These are phyloP conservation scores for Heliamphora exappendiculata DNA, from an alignment of 148 eudicot species.

Conservation along the genomic window DNA sequence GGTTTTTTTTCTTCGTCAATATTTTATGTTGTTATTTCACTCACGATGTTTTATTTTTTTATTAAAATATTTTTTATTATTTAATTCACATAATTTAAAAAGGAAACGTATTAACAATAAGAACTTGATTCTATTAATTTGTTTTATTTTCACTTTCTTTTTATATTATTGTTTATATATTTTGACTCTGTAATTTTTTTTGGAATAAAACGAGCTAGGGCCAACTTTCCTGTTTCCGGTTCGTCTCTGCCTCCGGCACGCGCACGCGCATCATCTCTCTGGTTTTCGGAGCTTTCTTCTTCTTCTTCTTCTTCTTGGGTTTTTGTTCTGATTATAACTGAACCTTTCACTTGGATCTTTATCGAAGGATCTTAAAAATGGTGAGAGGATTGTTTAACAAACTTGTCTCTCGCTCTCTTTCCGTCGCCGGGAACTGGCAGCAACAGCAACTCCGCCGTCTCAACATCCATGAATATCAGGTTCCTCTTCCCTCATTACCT, in stretches of 20 bases:
- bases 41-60: too few relatives aligned
- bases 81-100: too few relatives aligned
- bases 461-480: constrained; percentile 98
- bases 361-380: constrained; percentile 30
- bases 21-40: too few relatives aligned
- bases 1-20: too few relatives aligned
- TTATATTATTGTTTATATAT: too few relatives aligned
- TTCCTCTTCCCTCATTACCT: constrained; percentile 3
- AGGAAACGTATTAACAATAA: too few relatives aligned
- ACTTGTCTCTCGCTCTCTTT: constrained; percentile 49
- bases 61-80: too few relatives aligned
- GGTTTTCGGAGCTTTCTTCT: not conserved
- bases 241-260: not conserved
- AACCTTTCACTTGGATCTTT: not conserved
- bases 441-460: constrained; percentile 96
- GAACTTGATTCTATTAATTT: too few relatives aligned
- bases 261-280: not conserved
- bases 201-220: not conserved
- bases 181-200: too few relatives aligned
- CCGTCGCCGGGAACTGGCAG: constrained; percentile 85
- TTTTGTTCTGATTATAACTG: not conserved
- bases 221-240: not conserved
- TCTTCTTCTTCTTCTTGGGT: not conserved
- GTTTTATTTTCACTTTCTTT: too few relatives aligned
- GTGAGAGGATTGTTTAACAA: constrained; percentile 60